Percentiles rank a stretch among this genome's conserved stretches.
These are phyloP conservation scores for Rhodotorula sp. DNA, from an alignment of 1,284 basidiomycete species.

Conservation along the genomic window DNA sequence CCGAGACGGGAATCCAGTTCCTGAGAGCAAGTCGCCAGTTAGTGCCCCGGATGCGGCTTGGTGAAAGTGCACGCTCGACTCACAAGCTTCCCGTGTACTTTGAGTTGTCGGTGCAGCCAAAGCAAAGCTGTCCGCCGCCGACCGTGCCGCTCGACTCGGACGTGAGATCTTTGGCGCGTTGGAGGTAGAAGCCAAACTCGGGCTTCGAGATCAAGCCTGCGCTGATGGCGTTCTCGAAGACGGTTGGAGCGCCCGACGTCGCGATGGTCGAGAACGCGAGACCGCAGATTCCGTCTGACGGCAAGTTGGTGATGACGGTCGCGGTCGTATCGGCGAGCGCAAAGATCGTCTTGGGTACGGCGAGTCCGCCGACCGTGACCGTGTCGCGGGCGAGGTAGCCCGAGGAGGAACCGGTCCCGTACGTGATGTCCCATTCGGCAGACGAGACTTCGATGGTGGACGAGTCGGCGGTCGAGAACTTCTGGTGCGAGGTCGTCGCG, in stretches of 20 bases:
- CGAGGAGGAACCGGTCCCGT: constrained; percentile 27
- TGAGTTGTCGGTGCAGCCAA: constrained; percentile 35
- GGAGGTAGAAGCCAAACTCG: constrained; percentile 24
- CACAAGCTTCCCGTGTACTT: constrained; percentile 30
- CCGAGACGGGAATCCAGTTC: constrained; percentile 31
- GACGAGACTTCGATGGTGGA: constrained; percentile 27
- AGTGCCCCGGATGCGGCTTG: background rate
- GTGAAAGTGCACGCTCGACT: constrained; percentile 5
- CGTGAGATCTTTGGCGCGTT: constrained; percentile 33
- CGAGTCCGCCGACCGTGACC: constrained; percentile 29
- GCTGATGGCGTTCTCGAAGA: constrained; percentile 40
- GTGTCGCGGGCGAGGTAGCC: constrained; percentile 37
- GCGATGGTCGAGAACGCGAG: constrained; percentile 40
- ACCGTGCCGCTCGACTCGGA: constrained; percentile 22
- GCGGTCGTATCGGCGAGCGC: constrained; percentile 36
- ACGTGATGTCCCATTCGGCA: constrained; percentile 34
- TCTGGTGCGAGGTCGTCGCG: constrained; percentile 28
- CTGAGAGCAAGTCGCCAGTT: background rate
- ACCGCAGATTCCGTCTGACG: constrained; percentile 28
- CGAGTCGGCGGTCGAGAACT: constrained; percentile 18
- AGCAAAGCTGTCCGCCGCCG: constrained; percentile 37
- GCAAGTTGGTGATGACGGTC: constrained; percentile 27
- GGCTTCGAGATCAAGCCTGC: constrained; percentile 19
- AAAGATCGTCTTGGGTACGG: constrained; percentile 33
- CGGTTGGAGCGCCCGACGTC: constrained; percentile 37